phyloP scores from a whole-genome alignment of 371 early-diverging fungal genomes.

The Syncephalis fuscata region DNA sequence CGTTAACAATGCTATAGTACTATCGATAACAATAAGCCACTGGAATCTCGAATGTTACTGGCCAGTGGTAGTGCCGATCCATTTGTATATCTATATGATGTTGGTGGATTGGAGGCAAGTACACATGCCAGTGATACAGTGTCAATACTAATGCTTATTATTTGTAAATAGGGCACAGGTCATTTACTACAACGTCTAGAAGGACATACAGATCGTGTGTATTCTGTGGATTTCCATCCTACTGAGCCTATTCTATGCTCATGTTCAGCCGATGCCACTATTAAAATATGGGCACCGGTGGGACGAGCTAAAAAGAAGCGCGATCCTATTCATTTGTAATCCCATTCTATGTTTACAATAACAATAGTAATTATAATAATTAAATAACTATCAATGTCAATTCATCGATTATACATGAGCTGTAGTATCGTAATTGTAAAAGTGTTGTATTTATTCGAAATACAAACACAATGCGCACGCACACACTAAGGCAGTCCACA shows the following conservation, averaged over 20 bases:
- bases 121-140: background rate
- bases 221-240: conserved; percentile 71
- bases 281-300: conserved; percentile 60
- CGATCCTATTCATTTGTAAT: no score
- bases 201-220: conserved; percentile 77
- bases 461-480: no score
- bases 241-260: conserved; percentile 60
- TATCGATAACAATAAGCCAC: no score
- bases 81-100: conserved; percentile 63
- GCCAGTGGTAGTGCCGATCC: conserved; percentile 82
- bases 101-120: conserved; percentile 33
- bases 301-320: conserved; percentile 12
- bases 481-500: no score
- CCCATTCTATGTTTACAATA: no score
- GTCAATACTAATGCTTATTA: background rate
- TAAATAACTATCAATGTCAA: no score
- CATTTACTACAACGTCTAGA: conserved; percentile 62
- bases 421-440: conserved; percentile 5
- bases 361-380: no score
- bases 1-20: no score
- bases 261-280: conserved; percentile 68
- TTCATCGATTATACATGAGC: conserved; percentile 17
- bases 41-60: conserved; percentile 24
- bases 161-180: conserved; percentile 27
- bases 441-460: no score